phyloP scores from a whole-genome alignment of 345 rosid species.

The Eucalyptus victrix region DNA sequence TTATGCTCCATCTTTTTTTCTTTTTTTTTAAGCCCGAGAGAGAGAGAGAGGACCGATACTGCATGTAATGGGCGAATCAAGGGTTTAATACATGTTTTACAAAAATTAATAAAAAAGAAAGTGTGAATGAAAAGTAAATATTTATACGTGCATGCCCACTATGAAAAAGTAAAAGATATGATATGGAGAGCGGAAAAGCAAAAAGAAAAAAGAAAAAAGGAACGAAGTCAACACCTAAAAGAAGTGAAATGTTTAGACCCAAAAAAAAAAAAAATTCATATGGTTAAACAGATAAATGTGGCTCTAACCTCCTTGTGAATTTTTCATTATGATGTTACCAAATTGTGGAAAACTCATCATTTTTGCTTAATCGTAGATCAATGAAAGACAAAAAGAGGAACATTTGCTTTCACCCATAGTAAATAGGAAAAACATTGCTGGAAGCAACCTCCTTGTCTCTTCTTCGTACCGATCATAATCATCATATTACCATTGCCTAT shows the following conservation, averaged over 20 bases:
- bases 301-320: too few species aligned
- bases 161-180: background rate
- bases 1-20: background rate
- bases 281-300: too few species aligned
- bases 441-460: background rate
- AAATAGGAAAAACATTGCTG: background rate
- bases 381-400: too few species aligned
- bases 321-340: too few species aligned
- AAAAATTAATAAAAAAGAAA: too few species aligned
- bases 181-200: fast-evolving
- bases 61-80: background rate
- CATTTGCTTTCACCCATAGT: fast-evolving
- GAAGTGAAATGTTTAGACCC: too few species aligned
- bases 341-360: too few species aligned
- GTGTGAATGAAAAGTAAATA: too few species aligned
- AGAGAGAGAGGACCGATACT: background rate
- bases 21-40: background rate
- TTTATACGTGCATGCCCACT: too few species aligned
- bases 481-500: background rate
- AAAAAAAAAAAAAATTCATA: too few species aligned
- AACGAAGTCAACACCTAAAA: too few species aligned
- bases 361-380: too few species aligned
- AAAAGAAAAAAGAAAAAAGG: fast-evolving
- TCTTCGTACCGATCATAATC: background rate
- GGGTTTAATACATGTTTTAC: background rate